A percentile compares a stretch with the other conserved stretches of the same genome.
These are phyloP conservation scores for Diutina ranongensis DNA, from an alignment of 1,139 yeast species.

Conservation along the genomic window DNA sequence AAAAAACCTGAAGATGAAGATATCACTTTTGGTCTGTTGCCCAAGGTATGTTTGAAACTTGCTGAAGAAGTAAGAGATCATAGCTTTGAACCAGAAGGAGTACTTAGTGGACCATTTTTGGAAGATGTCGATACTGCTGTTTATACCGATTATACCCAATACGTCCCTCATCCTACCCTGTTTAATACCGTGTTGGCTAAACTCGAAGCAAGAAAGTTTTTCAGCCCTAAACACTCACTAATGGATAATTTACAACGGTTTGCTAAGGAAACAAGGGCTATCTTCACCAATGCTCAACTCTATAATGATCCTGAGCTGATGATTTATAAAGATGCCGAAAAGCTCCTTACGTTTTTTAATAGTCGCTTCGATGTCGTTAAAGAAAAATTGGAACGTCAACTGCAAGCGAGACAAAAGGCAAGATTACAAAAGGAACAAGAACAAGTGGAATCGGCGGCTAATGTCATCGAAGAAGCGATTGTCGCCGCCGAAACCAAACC, in stretches of 20 bases:
- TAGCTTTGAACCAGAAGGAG: conserved; percentile 31
- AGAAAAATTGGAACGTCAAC: conserved; percentile 11
- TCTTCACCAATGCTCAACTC: conserved; percentile 46
- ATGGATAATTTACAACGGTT: conserved; percentile 36
- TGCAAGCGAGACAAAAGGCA: conserved; percentile 9
- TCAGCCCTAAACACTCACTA: conserved; percentile 17
- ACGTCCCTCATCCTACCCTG: conserved; percentile 47
- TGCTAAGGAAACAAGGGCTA: conserved; percentile 33
- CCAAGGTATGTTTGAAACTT: conserved; percentile 16
- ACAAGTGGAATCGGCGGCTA: not conserved
- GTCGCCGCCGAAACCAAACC: conserved; percentile 9
- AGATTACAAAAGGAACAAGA: conserved; percentile 9
- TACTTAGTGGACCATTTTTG: conserved; percentile 44
- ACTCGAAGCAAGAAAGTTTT: conserved; percentile 29
- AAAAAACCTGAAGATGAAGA: conserved; percentile 8
- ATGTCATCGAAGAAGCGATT: conserved; percentile 11
- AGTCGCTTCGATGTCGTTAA: conserved; percentile 20
- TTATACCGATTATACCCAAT: conserved; percentile 49
- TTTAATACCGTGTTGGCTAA: conserved; percentile 33
- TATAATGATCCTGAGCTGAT: conserved; percentile 47
- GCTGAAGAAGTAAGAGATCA: conserved; percentile 30
- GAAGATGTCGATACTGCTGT: conserved; percentile 43
- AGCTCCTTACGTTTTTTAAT: conserved; percentile 26
- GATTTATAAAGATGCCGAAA: conserved; percentile 44
- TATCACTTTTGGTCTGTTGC: conserved; percentile 15